These are phyloP conservation scores for Conticribra weissflogii DNA, from an alignment of 108 stramenopile species.

Conservation along the genomic window DNA sequence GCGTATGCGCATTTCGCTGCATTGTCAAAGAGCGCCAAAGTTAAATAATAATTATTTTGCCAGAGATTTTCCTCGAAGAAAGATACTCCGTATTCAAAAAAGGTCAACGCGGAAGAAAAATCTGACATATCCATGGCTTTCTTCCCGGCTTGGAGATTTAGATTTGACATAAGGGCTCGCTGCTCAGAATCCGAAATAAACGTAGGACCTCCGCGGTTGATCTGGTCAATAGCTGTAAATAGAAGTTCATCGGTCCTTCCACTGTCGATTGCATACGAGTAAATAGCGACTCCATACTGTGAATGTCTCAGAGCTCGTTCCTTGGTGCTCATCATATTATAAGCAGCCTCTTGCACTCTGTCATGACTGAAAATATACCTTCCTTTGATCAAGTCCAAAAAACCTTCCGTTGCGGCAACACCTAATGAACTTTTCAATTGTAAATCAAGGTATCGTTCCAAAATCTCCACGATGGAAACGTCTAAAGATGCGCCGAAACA, in stretches of 20 bases:
- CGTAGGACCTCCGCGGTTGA: conserved; percentile 10
- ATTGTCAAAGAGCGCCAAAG: conserved; percentile 19
- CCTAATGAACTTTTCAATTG: conserved; percentile 3
- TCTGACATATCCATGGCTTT: conserved; percentile 26
- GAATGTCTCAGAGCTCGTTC: conserved; percentile 7
- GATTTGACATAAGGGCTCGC: not conserved
- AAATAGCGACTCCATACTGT: conserved; percentile 12
- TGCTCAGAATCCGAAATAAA: conserved; percentile 1
- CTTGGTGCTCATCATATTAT: conserved; percentile 20
- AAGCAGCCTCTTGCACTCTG: conserved; percentile 30
- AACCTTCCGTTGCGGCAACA: conserved; percentile 16
- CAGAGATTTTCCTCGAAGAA: too few relatives aligned
- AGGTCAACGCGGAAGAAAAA: conserved; percentile 6
- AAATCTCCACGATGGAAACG: not conserved
- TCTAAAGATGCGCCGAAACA: conserved; percentile 18
- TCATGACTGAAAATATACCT: conserved; percentile 33
- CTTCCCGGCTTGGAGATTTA: conserved; percentile 24
- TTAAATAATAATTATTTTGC: too few relatives aligned
- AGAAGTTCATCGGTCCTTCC: conserved; percentile 2
- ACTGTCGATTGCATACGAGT: not conserved
- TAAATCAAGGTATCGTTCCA: conserved; percentile 6
- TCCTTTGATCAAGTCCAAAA: conserved; percentile 9
- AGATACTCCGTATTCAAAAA: too few relatives aligned
- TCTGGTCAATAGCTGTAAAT: conserved; percentile 12
- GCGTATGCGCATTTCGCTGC: conserved; percentile 8